Evolutionary conservation across 306 rosid species (phyloP), one percentile per base, ranked within the genome.

Genomic region (apple (Malus domestica)): DNA sequence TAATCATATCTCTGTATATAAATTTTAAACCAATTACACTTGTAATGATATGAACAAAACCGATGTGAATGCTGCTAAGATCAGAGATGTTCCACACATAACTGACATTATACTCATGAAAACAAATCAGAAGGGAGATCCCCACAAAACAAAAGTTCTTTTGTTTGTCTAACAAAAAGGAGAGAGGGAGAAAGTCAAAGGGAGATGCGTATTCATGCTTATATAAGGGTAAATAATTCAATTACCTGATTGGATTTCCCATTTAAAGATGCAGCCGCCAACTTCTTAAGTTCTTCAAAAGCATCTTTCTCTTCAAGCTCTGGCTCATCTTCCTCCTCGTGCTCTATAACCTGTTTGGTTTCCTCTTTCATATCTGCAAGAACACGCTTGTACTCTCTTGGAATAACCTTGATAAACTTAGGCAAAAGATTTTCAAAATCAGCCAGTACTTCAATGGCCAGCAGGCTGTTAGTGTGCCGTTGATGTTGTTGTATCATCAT

Each of bases 401-500:
- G 99, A 83, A 92, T 70, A 71, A 96, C 98, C 88, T 96, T 96
- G 71, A 96, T 78, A 79, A 96, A 96, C 65, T 85, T 89, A 14
- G 98, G 98, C 77, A 96, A 69, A 79, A 96, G 86, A 76, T 73
- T 86, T 67, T 89, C 93, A 71, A 92, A 89, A 76, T 89, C 89
- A 69, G 30, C 84, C n/a, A 96, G 91, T 75, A 96, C 90, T 83
- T 89, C 96, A 85, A 89, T 86, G 67, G 98, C 93, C 58, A 90
- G 83, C 74, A 32, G n/a, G 82, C 99, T 96, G 58, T 86, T 85
- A 78, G 99, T 96, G 85, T 96, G 89, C 23, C 99, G 98, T 71
- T 92, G 98, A 76, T 96, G 99, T 82, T 96, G 99, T 70, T 96
- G 99, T 79, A 92, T 83, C 96, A 96, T 76, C 98, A 90, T 96